Percentiles rank a stretch among this genome's conserved stretches.
Evolutionary conservation across 2,329 filamentous ascomycete genomes (phyloP).

Genomic region (Venturia effusa): DNA sequence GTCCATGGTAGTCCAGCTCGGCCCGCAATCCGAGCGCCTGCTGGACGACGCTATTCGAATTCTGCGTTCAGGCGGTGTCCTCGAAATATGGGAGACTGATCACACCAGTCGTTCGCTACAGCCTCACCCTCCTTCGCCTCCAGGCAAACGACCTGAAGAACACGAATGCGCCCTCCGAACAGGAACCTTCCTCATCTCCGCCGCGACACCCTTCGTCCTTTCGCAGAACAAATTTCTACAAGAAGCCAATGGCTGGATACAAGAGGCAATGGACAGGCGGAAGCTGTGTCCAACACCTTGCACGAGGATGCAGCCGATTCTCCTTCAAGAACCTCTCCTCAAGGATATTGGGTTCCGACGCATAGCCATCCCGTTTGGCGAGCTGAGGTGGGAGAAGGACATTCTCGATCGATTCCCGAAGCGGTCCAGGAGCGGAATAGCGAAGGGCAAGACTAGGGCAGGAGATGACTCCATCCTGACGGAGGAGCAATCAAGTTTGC

Average conservation of each 20-base stretch:
- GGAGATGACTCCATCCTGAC: slow-evolving; percentile 36
- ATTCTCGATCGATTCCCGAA: slow-evolving; percentile 47
- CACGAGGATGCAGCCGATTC: slow-evolving; percentile 60
- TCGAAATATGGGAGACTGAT: slow-evolving; percentile 89
- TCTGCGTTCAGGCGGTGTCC: slow-evolving; percentile 62
- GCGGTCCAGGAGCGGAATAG: background rate
- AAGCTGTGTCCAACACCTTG: slow-evolving; percentile 67
- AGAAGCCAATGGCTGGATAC: slow-evolving; percentile 76
- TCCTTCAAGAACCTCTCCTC: slow-evolving; percentile 74
- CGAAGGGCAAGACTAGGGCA: slow-evolving; percentile 2
- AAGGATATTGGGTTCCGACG: slow-evolving; percentile 61
- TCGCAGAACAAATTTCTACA: slow-evolving; percentile 72
- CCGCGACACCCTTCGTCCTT: slow-evolving; percentile 70
- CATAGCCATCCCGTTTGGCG: slow-evolving; percentile 75
- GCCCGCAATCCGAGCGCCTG: slow-evolving; percentile 41
- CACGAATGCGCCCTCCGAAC: slow-evolving; percentile 54
- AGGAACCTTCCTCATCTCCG: slow-evolving; percentile 71
- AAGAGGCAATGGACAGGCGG: slow-evolving; percentile 60
- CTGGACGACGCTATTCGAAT: slow-evolving; percentile 68
- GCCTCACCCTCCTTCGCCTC: slow-evolving; percentile 57
- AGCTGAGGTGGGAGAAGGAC: slow-evolving; percentile 80
- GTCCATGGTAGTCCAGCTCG: slow-evolving; percentile 53
- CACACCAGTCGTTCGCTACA: slow-evolving; percentile 72
- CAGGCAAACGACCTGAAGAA: slow-evolving; percentile 45
- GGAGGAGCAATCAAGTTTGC: slow-evolving; percentile 59